Base-by-base conservation (phyloP, 2,329 filamentous ascomycete species). In the Diplodia seriata region DNA sequence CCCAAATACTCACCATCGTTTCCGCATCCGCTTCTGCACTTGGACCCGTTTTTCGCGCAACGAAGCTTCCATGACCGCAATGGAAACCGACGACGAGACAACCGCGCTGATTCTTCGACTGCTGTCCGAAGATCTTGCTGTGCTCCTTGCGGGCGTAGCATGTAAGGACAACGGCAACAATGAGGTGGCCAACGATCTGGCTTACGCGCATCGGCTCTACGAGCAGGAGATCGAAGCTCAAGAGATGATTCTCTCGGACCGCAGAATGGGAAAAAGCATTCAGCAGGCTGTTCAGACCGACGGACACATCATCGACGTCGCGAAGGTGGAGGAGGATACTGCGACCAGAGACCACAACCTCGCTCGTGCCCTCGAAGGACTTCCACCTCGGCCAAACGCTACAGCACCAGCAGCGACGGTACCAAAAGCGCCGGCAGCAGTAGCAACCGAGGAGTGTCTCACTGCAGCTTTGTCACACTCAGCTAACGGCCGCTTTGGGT, bases 41-140 rank as follows among this genome's bases (percentile, higher is more conserved):
- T 1, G 0, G 1, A 3, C n/a, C 18, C 18, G 20, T 20, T 8
- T 7, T 9, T 3, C 43, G 9, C n/a, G 1, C 43, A 47, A 3
- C n/a, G 3, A 4, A 2, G 18, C n/a, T 47, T 47, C 18, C 15
- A n/a, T 20, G 6, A 20, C n/a, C n/a, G 3, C 43, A 1, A 47
- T 47, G 43, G 43, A 47, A 6, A n/a, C 8, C 43, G 43, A 47
- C 43, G 43, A 47, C 43, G 43, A 9, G 6, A 20, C 43, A n/a
- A 8, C n/a, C 2, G 43, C 43, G 43, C 2, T 47, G 2, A 20
- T 11, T 47, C 43, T 47, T 9, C 43, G 3, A 11, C 43, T 47
- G 3, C n/a, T 20, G 8, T 20, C n/a, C 8, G 43, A n/a, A 47
- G 43, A 47, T 20, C 43, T 47, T 47, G 43, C 43, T 3, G 20